Evolutionary conservation across 2,329 filamentous ascomycete species (phyloP), one percentile per base, ranked within the genome.

Genomic region (Pseudocercospora eumusae): DNA sequence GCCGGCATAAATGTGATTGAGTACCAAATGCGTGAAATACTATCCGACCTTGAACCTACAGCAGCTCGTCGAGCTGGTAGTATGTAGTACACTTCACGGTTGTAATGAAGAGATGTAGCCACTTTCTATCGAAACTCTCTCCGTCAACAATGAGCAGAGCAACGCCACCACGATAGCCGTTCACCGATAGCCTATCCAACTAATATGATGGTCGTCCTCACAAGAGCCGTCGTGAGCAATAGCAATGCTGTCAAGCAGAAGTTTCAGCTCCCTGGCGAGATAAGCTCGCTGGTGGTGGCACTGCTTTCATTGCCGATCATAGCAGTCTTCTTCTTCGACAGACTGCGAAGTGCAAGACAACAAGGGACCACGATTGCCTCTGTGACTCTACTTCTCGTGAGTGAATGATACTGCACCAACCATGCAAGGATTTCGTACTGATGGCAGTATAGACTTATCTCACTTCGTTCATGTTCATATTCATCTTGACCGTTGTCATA

Each of bases 381-480:
- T 11, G 60, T 60, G n/a, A 52, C 63, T 36, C 50, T 67, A 11
- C 53, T 67, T 8, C 20, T 63, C 44, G 65, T 67, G 25, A 45
- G 61, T 53, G 2, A 25, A 40, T 18, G 36, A 18, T 21, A n/a
- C 10, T 28, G 20, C 6, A 23, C 13, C 11, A 15, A 9, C 20
- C 18, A 2, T 15, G 3, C n/a, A 4, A 18, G 11, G n/a, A 15
- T 0, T 11, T 18, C 9, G 36, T 57, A 27, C 62, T 57, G 25
- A 56, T n/a, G 18, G 23, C 6, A 21, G n/a, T 2, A 10, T 40
- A 66, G 64, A 65, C 62, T 25, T 68, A 68, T 33, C 23, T 63
- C 9, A 56, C 63, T 8, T 60, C 59, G 6, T 68, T 68, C 50
- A 21, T 66, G 53, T 68, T 65, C 59, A 60, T 68, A 45, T 64